Evolutionary conservation across 345 rosid genomes (phyloP).

Genomic region (Salix viminalis): DNA sequence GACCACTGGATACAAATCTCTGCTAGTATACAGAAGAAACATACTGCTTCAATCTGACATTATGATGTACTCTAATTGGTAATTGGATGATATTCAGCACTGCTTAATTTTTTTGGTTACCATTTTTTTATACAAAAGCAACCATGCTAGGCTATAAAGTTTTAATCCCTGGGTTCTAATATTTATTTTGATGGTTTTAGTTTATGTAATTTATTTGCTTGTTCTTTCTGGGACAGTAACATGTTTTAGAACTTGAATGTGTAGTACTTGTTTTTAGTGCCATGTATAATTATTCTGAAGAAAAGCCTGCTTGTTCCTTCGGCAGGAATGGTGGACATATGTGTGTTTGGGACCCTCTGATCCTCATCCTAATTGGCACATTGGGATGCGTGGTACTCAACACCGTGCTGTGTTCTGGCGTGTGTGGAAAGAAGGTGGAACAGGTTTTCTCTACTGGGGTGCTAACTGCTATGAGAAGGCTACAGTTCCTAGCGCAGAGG

Average conservation of each 20-base stretch:
- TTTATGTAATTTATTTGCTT: not conserved
- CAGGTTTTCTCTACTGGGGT: conserved; percentile 96
- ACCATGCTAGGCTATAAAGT: not conserved
- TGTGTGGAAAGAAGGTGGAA: conserved; percentile 99
- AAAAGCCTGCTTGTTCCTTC: conserved; percentile 6
- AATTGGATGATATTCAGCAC: not conserved
- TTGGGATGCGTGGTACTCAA: conserved; percentile 97
- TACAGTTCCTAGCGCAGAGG: conserved; percentile 90
- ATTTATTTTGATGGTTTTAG: not conserved
- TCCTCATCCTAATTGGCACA: conserved; percentile 98
- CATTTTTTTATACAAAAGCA: not conserved
- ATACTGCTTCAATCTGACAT: not conserved
- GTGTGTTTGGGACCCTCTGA: conserved; percentile 97
- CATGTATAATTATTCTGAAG: conserved; percentile 1
- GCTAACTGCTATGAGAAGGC: conserved; percentile 97
- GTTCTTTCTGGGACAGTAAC: not conserved
- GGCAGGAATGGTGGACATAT: conserved; percentile 98
- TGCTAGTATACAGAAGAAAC: not conserved
- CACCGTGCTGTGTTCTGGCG: conserved; percentile 99
- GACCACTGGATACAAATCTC: not conserved
- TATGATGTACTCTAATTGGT: not conserved
- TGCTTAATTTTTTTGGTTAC: not conserved
- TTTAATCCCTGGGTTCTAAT: not conserved
- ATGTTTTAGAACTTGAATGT: not conserved
- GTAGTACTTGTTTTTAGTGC: not conserved